Evolutionary conservation across 441 rosid genomes (phyloP).

Genomic region (Euphorbia schlechtendalii): DNA sequence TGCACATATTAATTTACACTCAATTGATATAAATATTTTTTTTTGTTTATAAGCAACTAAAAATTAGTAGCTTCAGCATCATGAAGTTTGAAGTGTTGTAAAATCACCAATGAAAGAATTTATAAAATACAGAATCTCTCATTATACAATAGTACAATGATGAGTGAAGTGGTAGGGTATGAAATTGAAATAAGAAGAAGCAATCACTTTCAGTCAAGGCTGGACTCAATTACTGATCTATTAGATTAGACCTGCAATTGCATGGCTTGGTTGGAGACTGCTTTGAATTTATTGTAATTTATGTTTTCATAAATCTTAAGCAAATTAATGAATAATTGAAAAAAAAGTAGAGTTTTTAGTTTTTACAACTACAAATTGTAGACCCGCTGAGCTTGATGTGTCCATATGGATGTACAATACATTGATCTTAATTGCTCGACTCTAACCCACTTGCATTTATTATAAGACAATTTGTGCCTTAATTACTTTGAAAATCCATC

Average conservation of each 20-base stretch:
- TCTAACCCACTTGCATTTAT: conserved; percentile 21
- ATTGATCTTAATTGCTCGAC: conserved; percentile 13
- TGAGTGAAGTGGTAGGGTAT: too few relatives aligned
- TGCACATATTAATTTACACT: too few relatives aligned
- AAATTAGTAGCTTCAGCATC: too few relatives aligned
- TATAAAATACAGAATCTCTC: too few relatives aligned
- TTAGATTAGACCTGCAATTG: conserved; percentile 10
- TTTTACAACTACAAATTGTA: neutral
- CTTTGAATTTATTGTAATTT: neutral
- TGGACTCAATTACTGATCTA: conserved; percentile 22
- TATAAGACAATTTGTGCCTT: conserved; percentile 15
- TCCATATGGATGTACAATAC: neutral
- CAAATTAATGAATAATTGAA: too few relatives aligned
- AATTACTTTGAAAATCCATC: neutral
- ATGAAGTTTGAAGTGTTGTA: too few relatives aligned
- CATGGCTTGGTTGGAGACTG: conserved; percentile 31
- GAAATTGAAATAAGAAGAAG: neutral
- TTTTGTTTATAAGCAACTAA: too few relatives aligned
- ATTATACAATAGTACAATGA: neutral
- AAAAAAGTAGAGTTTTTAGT: too few relatives aligned
- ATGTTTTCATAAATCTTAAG: too few relatives aligned
- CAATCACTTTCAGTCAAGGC: conserved; percentile 33
- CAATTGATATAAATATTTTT: too few relatives aligned
- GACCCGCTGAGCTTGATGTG: conserved; percentile 12
- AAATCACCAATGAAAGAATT: too few relatives aligned